Evolutionary conservation across 73 alveolate species (phyloP), one percentile per base, ranked within the genome.

Genomic region (Symbiodinium pilosum): DNA sequence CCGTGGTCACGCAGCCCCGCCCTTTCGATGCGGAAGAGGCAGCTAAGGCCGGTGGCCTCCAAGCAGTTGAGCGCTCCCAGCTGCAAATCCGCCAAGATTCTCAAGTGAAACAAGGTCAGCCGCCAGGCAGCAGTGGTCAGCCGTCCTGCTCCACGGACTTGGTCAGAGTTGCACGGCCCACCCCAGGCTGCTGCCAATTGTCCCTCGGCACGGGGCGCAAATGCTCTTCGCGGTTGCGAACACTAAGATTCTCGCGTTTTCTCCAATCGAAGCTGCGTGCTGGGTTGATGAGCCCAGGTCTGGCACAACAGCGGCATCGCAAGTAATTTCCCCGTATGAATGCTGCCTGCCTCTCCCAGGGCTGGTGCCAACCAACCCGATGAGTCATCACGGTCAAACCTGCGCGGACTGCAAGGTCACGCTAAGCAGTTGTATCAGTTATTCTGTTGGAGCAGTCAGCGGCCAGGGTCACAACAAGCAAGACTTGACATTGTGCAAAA

Each of bases 211-310:
- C 14, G 59, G 59, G 59, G 59, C 21, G 59, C n/a, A n/a, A n/a
- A n/a, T n/a, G n/a, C n/a, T n/a, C n/a, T n/a, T n/a, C n/a, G n/a
- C n/a, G n/a, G n/a, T n/a, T n/a, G n/a, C n/a, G n/a, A 47, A 6
- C 59, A 6, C 77, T 64, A 36, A 64, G 34, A 41, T 43, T 12
- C 84, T 26, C n/a, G 26, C 95, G 47, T 64, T 69, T 88, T 92
- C 52, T 92, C 98, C 43, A 92, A 43, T 18, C 88, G 87, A 30
- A 92, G 81, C 64, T 92, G 98, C 41, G 98, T 59, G 42, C 91
- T 92, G 18, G 98, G 91, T 36, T 92, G 98, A 71, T 92, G 98
- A 0, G 98, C 98, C 98, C 98, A 92, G 64, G 98, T 71, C 98
- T 88, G 87, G 64, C 38, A 16, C 30, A 21, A 36, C 12, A 36